Evolutionary conservation across 495 filamentous ascomycete genomes (phyloP).

Genomic region (Penicillium nucicola): DNA sequence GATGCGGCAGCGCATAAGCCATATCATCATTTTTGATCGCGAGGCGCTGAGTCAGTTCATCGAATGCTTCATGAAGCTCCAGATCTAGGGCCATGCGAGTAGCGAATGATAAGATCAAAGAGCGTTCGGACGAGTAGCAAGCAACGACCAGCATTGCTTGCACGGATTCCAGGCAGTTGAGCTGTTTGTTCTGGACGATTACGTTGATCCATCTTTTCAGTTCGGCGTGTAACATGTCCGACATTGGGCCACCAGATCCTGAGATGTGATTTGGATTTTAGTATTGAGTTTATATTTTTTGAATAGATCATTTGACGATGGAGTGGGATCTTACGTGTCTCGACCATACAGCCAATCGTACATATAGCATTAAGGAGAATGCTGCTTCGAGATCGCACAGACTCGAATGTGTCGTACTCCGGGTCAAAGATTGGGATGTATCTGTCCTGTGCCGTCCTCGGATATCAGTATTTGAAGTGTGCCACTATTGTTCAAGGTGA

Average conservation of each 20-base stretch:
- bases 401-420: constrained; percentile 38
- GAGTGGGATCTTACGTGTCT: constrained; percentile 25
- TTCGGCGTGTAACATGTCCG: constrained; percentile 37
- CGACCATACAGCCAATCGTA: constrained; percentile 45
- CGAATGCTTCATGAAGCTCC: constrained; percentile 40
- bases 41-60: constrained; percentile 32
- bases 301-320: too few relatives aligned
- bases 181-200: constrained; percentile 36
- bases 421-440: constrained; percentile 48
- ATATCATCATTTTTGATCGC: constrained; percentile 26
- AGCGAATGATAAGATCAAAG: constrained; percentile 44
- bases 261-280: background rate
- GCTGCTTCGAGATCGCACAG: constrained; percentile 36
- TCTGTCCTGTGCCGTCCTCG: constrained; percentile 27
- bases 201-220: constrained; percentile 45
- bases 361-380: constrained; percentile 49
- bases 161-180: constrained; percentile 41
- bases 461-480: background rate
- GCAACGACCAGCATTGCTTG: constrained; percentile 49
- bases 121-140: constrained; percentile 48
- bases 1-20: constrained; percentile 4
- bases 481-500: background rate
- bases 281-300: background rate
- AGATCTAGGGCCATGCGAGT: constrained; percentile 46
- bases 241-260: constrained; percentile 33